Percentiles rank a stretch among this genome's conserved stretches.
Evolutionary conservation across 2,329 filamentous ascomycete species (phyloP).

Genomic region (Samsoniella hepiali): DNA sequence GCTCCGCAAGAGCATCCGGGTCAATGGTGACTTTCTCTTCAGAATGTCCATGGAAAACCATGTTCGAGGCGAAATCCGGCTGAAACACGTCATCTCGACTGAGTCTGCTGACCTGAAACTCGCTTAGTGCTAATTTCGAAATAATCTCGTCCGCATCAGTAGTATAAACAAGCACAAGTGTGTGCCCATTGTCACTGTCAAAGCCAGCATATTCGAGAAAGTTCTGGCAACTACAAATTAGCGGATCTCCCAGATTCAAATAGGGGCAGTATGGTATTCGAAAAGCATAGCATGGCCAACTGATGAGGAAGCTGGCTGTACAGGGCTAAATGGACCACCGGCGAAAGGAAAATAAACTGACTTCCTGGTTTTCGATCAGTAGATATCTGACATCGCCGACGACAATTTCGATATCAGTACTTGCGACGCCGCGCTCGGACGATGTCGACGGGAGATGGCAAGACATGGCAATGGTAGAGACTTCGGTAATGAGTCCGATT

Average conservation of each 20-base stretch:
- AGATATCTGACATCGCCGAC: background rate
- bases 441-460: too few species aligned
- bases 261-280: background rate
- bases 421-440: too few species aligned
- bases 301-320: background rate
- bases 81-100: background rate
- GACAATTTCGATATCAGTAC: background rate
- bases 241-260: background rate
- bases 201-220: background rate
- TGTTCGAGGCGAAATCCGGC: background rate
- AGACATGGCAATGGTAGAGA: too few species aligned
- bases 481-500: too few species aligned
- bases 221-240: background rate
- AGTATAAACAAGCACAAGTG: background rate
- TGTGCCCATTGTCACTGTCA: background rate
- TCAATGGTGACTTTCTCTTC: background rate
- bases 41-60: background rate
- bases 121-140: background rate
- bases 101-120: background rate
- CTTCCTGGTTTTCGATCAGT: background rate
- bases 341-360: background rate
- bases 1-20: background rate
- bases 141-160: background rate
- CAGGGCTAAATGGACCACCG: too few species aligned
- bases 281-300: background rate